These are phyloP conservation scores for Candida tropicalis DNA, from an alignment of 1,139 yeast genomes.

Conservation along the genomic window DNA sequence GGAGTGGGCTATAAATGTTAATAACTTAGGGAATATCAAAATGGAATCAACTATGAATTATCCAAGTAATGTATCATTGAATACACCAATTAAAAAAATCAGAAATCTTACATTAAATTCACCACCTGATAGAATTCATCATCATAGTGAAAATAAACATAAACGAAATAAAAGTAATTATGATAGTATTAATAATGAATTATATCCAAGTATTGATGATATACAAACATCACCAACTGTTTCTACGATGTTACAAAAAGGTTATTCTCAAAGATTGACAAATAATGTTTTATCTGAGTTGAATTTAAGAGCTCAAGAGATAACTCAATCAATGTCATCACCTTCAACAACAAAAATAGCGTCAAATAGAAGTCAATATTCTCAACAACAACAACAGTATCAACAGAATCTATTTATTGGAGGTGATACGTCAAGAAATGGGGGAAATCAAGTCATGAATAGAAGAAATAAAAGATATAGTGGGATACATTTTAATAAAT, in stretches of 20 bases:
- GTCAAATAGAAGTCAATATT: background rate
- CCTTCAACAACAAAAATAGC: constrained; percentile 6
- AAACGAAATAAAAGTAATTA: background rate
- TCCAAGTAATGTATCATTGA: constrained; percentile 21
- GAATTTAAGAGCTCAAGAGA: constrained; percentile 37
- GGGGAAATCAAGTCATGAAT: constrained; percentile 7
- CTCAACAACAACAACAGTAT: constrained; percentile 5
- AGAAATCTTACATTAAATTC: constrained; percentile 36
- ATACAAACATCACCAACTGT: constrained; percentile 13
- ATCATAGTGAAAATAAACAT: constrained; percentile 1
- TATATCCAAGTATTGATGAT: constrained; percentile 22
- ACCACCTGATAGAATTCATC: constrained; percentile 21
- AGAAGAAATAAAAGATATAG: constrained; percentile 33
- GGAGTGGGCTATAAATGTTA: no score
- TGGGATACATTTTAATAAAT: constrained; percentile 36
- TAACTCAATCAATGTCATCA: constrained; percentile 23
- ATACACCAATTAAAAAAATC: constrained; percentile 46
- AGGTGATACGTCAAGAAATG: background rate
- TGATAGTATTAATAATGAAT: constrained; percentile 2
- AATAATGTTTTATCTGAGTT: constrained; percentile 45
- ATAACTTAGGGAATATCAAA: no score
- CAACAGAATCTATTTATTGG: constrained; percentile 5
- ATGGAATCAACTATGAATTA: constrained; percentile 6
- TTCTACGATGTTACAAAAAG: constrained; percentile 38
- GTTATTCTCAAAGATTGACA: constrained; percentile 45